Evolutionary conservation across 805 yeast species (phyloP).

Genomic region (Middelhovenomyces tepae): DNA sequence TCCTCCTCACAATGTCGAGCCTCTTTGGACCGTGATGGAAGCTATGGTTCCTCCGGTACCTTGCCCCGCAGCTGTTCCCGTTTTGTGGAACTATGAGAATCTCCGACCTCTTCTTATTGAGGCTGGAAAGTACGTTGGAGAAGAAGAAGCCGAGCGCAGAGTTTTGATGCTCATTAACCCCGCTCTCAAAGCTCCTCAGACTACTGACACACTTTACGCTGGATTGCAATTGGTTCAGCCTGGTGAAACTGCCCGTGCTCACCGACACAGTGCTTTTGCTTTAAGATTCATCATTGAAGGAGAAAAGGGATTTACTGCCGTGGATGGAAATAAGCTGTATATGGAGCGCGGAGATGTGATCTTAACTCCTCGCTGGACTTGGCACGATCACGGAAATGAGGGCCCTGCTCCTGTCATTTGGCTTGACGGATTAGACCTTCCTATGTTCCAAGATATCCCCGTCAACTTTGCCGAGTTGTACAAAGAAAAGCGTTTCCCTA

Average conservation of each 20-base stretch:
- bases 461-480: constrained; percentile 8
- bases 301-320: constrained; percentile 9
- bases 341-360: constrained; percentile 9
- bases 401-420: constrained; percentile 8
- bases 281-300: constrained; percentile 9
- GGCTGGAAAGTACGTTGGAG: constrained; percentile 5
- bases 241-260: constrained; percentile 9
- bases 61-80: constrained; percentile 6
- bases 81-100: constrained; percentile 5
- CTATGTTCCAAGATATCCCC: constrained; percentile 8
- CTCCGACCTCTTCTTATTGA: constrained; percentile 3
- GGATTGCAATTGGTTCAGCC: constrained; percentile 8
- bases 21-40: constrained; percentile 8
- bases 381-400: constrained; percentile 11
- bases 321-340: constrained; percentile 7
- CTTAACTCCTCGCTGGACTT: constrained; percentile 8
- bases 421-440: constrained; percentile 9
- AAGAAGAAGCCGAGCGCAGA: constrained; percentile 8
- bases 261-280: constrained; percentile 8
- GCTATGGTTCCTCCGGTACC: constrained; percentile 7
- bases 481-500: constrained; percentile 6
- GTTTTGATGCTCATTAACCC: constrained; percentile 9
- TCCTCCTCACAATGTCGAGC: constrained; percentile 2
- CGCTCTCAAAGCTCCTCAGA: constrained; percentile 5
- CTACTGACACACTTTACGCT: constrained; percentile 9